These are phyloP conservation scores for Colletotrichum eremochloae DNA, from an alignment of 2,329 filamentous ascomycete genomes.

Conservation along the genomic window DNA sequence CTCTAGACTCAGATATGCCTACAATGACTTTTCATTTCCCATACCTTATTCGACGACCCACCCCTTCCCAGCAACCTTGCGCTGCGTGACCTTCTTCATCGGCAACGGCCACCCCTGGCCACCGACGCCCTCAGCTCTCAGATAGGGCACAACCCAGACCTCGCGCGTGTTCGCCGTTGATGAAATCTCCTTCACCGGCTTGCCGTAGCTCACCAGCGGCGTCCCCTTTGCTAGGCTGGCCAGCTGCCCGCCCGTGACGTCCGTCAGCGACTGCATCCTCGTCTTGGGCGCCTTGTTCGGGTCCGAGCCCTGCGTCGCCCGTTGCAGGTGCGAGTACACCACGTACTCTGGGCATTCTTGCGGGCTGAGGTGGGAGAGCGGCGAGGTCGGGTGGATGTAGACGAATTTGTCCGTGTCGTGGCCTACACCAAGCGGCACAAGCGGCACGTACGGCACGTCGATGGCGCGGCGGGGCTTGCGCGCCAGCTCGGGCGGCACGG, in stretches of 20 bases:
- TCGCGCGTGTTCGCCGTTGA: slow-evolving; percentile 68
- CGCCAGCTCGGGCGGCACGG: slow-evolving; percentile 74
- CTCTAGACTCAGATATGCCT: not conserved
- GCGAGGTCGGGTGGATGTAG: slow-evolving; percentile 88
- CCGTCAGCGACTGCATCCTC: slow-evolving; percentile 88
- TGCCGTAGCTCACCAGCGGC: slow-evolving; percentile 85
- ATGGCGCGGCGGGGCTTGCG: slow-evolving; percentile 86
- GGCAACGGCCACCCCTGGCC: slow-evolving; percentile 87
- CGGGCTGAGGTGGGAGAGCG: slow-evolving; percentile 77
- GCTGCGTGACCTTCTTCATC: slow-evolving; percentile 86
- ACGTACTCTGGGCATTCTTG: slow-evolving; percentile 88
- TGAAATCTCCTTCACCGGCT: slow-evolving; percentile 87
- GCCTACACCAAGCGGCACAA: slow-evolving; percentile 74
- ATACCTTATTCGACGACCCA: slow-evolving; percentile 75
- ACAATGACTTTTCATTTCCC: slow-evolving; percentile 2
- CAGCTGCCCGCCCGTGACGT: slow-evolving; percentile 81
- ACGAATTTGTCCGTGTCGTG: slow-evolving; percentile 74
- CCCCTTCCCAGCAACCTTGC: slow-evolving; percentile 76
- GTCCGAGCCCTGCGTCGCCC: slow-evolving; percentile 66
- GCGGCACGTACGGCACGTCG: slow-evolving; percentile 90
- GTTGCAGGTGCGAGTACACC: slow-evolving; percentile 88
- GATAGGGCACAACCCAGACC: slow-evolving; percentile 85
- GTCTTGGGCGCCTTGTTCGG: slow-evolving; percentile 75
- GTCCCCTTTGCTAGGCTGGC: slow-evolving; percentile 86
- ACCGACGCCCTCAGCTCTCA: slow-evolving; percentile 76